These are phyloP conservation scores for Tolypocladium tundrense DNA, from an alignment of 2,329 filamentous ascomycete species.

Conservation along the genomic window DNA sequence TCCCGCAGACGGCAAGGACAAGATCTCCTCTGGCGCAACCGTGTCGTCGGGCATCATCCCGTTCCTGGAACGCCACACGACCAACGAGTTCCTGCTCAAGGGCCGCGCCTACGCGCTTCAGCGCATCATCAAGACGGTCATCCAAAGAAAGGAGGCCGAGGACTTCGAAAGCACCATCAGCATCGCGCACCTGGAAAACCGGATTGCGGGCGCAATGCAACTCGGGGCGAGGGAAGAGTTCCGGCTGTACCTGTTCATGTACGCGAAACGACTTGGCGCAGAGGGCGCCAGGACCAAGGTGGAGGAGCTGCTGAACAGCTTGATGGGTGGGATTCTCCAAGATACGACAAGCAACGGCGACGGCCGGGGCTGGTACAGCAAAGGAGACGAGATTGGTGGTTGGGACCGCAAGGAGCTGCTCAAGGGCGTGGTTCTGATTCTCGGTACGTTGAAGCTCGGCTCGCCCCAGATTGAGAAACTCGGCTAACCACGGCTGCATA, in stretches of 20 bases:
- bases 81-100: conserved; percentile 81
- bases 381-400: conserved; percentile 68
- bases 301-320: conserved; percentile 75
- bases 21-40: conserved; percentile 37
- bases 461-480: neutral
- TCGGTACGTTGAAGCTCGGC: conserved; percentile 53
- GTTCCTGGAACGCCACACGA: conserved; percentile 87
- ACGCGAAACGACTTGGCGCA: conserved; percentile 86
- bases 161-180: conserved; percentile 84
- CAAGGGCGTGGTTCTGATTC: conserved; percentile 82
- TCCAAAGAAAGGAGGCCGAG: conserved; percentile 85
- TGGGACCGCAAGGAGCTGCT: conserved; percentile 83
- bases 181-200: conserved; percentile 90
- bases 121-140: conserved; percentile 77
- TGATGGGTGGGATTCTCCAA: conserved; percentile 62
- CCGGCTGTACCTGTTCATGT: conserved; percentile 92
- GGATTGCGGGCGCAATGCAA: conserved; percentile 78
- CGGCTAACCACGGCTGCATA: conserved; percentile 27
- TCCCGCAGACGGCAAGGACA: conserved; percentile 32
- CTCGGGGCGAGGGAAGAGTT: conserved; percentile 87
- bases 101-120: conserved; percentile 87
- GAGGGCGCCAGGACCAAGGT: conserved; percentile 83
- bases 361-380: conserved; percentile 52
- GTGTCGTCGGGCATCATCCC: conserved; percentile 90
- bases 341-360: conserved; percentile 39